Conservation (phyloP, 75 land plant genomes). For the Pinus albicaulis region DNA sequence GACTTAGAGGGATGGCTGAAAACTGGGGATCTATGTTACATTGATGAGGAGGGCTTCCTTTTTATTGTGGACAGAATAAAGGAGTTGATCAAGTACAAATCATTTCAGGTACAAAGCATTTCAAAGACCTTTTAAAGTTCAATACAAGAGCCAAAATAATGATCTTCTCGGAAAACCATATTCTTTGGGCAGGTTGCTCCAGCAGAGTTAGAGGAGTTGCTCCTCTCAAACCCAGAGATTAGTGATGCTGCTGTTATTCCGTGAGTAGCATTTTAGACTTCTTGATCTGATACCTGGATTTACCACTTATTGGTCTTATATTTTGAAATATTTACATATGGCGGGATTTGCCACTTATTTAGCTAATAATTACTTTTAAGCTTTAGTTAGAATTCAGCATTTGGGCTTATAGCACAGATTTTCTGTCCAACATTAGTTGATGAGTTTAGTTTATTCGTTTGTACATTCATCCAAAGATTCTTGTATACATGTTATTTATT, state of each 20-base stretch:
- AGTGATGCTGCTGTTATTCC: conserved; percentile 89
- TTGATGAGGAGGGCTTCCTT: conserved; percentile 53
- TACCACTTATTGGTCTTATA: no score
- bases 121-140: no score
- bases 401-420: no score
- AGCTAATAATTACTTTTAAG: no score
- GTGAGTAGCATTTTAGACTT: conserved; percentile 26
- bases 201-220: conserved; percentile 76
- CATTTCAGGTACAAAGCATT: conserved; percentile 43
- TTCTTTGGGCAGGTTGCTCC: conserved; percentile 61
- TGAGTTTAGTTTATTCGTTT: background rate
- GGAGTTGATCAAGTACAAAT: conserved; percentile 73
- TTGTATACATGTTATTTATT: background rate
- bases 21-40: conserved; percentile 68
- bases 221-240: conserved; percentile 57
- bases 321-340: no score
- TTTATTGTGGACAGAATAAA: conserved; percentile 69
- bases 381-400: no score
- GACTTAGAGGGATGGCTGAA: conserved; percentile 62
- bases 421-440: background rate
- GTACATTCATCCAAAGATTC: background rate
- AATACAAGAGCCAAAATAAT: background rate
- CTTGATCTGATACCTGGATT: background rate
- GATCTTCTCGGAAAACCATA: background rate
- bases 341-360: no score